Evolutionary conservation across 768 basidiomycete genomes (phyloP), one percentile per base, ranked within the genome.

Genomic region (Boletus reticuloceps): DNA sequence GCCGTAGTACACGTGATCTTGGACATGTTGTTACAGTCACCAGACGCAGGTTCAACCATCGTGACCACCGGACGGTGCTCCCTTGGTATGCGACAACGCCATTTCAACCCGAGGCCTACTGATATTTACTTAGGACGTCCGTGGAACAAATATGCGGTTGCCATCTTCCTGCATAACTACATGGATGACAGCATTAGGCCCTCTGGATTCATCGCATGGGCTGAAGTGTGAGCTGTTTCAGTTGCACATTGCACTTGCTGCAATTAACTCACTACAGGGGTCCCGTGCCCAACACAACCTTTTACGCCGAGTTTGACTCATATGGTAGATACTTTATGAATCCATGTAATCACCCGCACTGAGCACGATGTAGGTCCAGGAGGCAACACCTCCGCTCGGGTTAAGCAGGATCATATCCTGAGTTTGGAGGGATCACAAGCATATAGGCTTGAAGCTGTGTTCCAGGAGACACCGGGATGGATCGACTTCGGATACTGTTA

Each of bases 171-270:
- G 10, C 70, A 68, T 6, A 84, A 78, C 0, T 79, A 75, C 49
- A 86, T 86, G 84, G 83, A 86, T 50, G 71, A 78, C 13, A 82
- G 76, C 57, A 76, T 85, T 34, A 46, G 70, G 7, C 75, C 82
- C 1, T 74, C 63, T 11, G 83, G 84, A 9, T 86, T 79, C 72
- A 79, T 66, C 1, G 74, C 81, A 0, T 85, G 82, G 58, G 0
- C 0, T 55, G 69, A 67, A 56, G 67, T 1, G 61, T 65, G 36
- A 34, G 63, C 54, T 3, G 13, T 45, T 43, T 17, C 11, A 3
- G 25, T 37, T 22, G 20, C 27, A 12, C 3, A 9, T 31, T n/a
- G 17, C n/a, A 44, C 5, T 1, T 4, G 17, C 11, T 12, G 5
- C 17, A 45, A 45, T 19, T 32, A 20, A 49, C n/a, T 45, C 27